A percentile compares a stretch with the other conserved stretches of the same genome.
These are phyloP conservation scores for Lactuca saligna DNA, from an alignment of 129 eudicot genomes.

Conservation along the genomic window DNA sequence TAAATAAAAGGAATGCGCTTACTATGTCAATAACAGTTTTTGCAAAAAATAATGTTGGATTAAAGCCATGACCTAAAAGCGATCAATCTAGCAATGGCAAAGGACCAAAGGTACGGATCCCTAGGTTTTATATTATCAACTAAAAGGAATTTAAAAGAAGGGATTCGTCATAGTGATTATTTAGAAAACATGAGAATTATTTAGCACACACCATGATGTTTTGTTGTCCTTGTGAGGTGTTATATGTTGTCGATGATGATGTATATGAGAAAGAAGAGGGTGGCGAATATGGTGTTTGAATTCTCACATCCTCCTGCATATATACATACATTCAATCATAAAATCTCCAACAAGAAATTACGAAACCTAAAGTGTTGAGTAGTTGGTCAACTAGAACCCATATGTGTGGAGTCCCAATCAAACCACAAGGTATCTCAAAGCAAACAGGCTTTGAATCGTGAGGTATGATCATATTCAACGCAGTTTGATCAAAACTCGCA, in stretches of 20 bases:
- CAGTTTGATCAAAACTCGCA: neutral
- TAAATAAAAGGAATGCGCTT: neutral
- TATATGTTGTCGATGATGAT: constrained; percentile 42
- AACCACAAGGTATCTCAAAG: neutral
- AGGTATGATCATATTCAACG: neutral
- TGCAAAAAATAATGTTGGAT: neutral
- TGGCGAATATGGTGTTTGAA: constrained; percentile 50
- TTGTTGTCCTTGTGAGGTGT: constrained; percentile 46
- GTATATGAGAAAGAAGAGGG: constrained; percentile 45
- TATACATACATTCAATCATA: neutral
- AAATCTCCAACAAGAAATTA: neutral
- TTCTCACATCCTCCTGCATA: constrained; percentile 54
- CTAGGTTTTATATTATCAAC: neutral
- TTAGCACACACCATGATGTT: constrained; percentile 46
- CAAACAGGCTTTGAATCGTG: neutral
- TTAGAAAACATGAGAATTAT: constrained; percentile 1
- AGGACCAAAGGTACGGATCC: neutral
- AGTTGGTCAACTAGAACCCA: neutral
- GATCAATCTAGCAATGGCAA: constrained; percentile 4
- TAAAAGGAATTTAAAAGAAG: neutral
- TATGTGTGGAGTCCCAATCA: neutral
- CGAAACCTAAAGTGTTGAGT: constrained; percentile 4
- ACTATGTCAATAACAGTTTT: neutral
- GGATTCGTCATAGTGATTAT: constrained; percentile 1
- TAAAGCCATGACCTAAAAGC: neutral